Evolutionary conservation across 2,329 filamentous ascomycete genomes (phyloP), one percentile per base, ranked within the genome.

Genomic region (Atkinsonella hypoxylon): DNA sequence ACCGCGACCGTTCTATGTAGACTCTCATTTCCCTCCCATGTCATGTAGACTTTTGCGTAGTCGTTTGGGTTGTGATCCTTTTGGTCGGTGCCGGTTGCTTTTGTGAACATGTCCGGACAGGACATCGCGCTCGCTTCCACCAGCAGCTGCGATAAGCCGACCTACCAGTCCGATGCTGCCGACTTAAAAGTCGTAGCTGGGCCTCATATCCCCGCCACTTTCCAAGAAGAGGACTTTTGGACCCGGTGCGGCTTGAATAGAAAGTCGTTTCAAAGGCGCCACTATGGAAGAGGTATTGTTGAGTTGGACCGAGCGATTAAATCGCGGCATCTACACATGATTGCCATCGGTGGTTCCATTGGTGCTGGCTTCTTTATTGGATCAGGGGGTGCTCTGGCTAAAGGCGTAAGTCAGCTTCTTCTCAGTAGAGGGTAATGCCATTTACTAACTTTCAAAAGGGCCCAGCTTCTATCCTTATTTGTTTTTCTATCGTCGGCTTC

Each of bases 281-380:
- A 62, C 54, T 65, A 63, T 56, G 62, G 62, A 45, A 22, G 50
- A 9, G 61, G 61, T 32, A 51, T 61, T 26, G 60, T 62, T 43
- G 63, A 72, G 57, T 63, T 74, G 45, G 69, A 74, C 55, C 67
- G 68, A 47, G 63, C 67, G 57, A 76, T 81, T 69, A 75, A 77
- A 68, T 67, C 70, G 48, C 74, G 78, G 55, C 78, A 81, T 64
- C 64, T 81, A 57, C 75, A 81, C 65, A 80, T 81, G 77, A 81
- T 81, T 64, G 75, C 77, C 59, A 79, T 81, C 51, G 77, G 77
- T 60, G 78, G 77, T 53, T 78, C 77, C 32, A 81, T 81, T 51
- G 78, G 78, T 63, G 78, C 78, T 61, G 78, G 78, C 67, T 79
- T 81, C 69, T 81, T 81, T 62, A 78, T 81, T 60, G 77, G 78